Evolutionary conservation across 192 early-diverging fungal genomes (phyloP).

Genomic region (Podochytrium sp.): DNA sequence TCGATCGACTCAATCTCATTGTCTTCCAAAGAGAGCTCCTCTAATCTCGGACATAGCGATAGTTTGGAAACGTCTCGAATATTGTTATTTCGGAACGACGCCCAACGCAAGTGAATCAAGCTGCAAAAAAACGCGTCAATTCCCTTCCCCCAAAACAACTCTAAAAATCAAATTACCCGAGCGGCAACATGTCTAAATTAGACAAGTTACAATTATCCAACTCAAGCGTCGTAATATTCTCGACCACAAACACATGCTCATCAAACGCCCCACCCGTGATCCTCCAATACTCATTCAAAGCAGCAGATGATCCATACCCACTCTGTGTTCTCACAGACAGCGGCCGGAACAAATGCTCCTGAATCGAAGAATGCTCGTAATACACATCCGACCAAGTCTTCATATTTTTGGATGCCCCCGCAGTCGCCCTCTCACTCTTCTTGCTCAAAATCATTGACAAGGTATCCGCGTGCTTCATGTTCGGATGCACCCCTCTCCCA

Average conservation of each 20-base stretch:
- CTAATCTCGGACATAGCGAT: conserved; percentile 40
- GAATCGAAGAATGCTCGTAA: conserved; percentile 45
- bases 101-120: conserved; percentile 55
- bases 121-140: conserved; percentile 34
- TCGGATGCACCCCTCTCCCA: conserved; percentile 5
- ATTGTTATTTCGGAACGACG: conserved; percentile 61
- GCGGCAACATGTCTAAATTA: conserved; percentile 47
- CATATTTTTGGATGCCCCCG: background rate
- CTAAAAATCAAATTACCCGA: conserved; percentile 17
- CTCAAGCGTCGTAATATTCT: conserved; percentile 57
- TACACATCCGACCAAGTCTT: conserved; percentile 20
- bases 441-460: conserved; percentile 6
- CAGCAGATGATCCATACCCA: conserved; percentile 53
- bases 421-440: background rate
- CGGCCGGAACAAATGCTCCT: conserved; percentile 58
- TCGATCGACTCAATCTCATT: conserved; percentile 60
- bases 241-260: conserved; percentile 29
- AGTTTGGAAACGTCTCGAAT: conserved; percentile 50
- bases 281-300: conserved; percentile 52
- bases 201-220: conserved; percentile 56
- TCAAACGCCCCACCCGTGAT: conserved; percentile 31
- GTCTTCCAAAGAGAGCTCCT: conserved; percentile 60
- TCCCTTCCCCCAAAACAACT: no score
- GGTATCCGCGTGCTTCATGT: conserved; percentile 10
- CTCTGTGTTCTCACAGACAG: conserved; percentile 52